Evolutionary conservation across 257 asterid genomes (phyloP).

Genomic region (Agastache rugosa): DNA sequence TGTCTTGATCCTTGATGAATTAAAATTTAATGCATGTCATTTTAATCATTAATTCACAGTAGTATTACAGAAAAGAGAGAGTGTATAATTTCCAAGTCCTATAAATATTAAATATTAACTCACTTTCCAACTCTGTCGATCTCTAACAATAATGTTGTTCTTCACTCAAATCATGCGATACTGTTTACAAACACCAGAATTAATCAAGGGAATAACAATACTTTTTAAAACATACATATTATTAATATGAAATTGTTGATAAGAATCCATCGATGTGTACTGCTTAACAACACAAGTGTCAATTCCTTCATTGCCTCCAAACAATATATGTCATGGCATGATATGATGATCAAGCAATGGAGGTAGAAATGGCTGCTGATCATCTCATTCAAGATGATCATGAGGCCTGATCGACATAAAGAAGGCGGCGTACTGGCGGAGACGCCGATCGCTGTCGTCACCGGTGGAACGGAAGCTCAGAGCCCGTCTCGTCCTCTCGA

Average conservation of each 20-base stretch:
- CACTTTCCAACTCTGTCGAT: no score
- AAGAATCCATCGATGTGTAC: slow-evolving; percentile 22
- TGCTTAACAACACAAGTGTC: background rate
- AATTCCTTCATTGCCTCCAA: slow-evolving; percentile 12
- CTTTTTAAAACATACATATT: background rate
- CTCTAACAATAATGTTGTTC: no score
- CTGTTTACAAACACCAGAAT: background rate
- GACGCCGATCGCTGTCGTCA: slow-evolving; percentile 62
- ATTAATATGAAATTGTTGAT: background rate
- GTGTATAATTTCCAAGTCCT: no score
- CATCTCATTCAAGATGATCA: slow-evolving; percentile 81
- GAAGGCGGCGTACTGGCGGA: slow-evolving; percentile 78
- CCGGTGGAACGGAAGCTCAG: slow-evolving; percentile 24
- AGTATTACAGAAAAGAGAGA: no score
- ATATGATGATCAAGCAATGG: no score
- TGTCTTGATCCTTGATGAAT: no score
- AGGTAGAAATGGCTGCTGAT: background rate
- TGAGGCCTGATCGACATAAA: slow-evolving; percentile 90
- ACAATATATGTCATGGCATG: background rate
- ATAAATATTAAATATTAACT: no score
- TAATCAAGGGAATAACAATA: background rate
- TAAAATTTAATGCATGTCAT: no score
- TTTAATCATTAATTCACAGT: no score
- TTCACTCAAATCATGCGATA: background rate
- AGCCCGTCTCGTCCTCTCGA: slow-evolving; percentile 55